Evolutionary conservation across 306 rosid species (phyloP).

Genomic region (Malus asiatica): DNA sequence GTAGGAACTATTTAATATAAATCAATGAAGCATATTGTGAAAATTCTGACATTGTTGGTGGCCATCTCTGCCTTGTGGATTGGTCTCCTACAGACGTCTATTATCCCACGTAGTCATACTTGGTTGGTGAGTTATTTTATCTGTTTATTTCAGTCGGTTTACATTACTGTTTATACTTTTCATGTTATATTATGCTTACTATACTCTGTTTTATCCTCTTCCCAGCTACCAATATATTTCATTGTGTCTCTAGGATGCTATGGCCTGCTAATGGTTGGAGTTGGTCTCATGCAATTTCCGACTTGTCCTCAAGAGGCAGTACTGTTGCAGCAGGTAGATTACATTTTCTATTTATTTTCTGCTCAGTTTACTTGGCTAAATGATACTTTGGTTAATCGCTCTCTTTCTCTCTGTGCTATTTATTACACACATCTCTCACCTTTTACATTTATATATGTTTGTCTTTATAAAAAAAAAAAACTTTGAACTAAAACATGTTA

Average conservation of each 20-base stretch:
- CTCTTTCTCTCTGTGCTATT: not conserved
- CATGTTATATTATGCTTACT: constrained; percentile 14
- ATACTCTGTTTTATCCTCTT: constrained; percentile 12
- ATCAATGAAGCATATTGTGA: constrained; percentile 74
- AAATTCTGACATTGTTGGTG: constrained; percentile 54
- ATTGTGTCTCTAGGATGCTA: constrained; percentile 84
- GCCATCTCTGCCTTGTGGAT: constrained; percentile 64
- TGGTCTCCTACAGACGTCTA: constrained; percentile 57
- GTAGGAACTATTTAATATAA: not conserved
- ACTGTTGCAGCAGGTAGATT: constrained; percentile 56
- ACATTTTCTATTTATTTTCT: not conserved
- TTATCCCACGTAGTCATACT: constrained; percentile 48
- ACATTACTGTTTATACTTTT: not conserved
- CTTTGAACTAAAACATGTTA: not conserved
- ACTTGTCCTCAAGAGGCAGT: constrained; percentile 80
- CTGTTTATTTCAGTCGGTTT: not conserved
- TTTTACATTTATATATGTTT: not conserved
- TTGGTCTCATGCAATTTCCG: constrained; percentile 78
- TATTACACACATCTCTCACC: not conserved
- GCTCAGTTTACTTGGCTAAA: not conserved
- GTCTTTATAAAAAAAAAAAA: not conserved
- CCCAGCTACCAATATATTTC: constrained; percentile 77
- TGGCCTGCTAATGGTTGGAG: constrained; percentile 86
- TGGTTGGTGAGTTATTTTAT: constrained; percentile 64
- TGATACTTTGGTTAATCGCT: not conserved